Base-by-base conservation (phyloP, 2,329 filamentous ascomycete genomes). In the Nemania bipapillata region DNA sequence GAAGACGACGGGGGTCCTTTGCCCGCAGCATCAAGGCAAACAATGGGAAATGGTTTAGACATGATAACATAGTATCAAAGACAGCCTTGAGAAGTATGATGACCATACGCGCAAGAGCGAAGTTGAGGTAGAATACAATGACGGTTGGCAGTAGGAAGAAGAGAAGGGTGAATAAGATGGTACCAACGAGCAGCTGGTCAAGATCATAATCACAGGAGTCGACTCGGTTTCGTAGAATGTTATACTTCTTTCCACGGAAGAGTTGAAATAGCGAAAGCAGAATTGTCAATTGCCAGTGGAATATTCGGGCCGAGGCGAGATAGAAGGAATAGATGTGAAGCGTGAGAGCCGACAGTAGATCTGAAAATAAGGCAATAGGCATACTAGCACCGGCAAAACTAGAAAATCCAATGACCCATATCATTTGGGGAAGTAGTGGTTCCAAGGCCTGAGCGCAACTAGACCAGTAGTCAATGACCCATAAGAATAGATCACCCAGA, bases 141-240 rank as follows among this genome's bases (percentile, higher is more conserved):
- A 99, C 94, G 0, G 96, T 99, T 0, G 96, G 96, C 3, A 99
- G 85, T 17, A 99, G 86, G 79, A 98, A 99, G 82, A 97, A 97
- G 1, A 99, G 87, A 7, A 99, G 84, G 0, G 96, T 98, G 78
- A 99, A 99, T 22, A 99, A 85, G 68, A 99, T 98, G 0, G 96
- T 99, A 69, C 96, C 96, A 7, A 99, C 90, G 6, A 99, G 89
- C 3, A 99, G 88, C 81, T 99, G 96, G 78, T 99, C 96, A 26
- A 99, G 87, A 78, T 98, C 96, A 81, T 99, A 99, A 82, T 98
- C 96, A 84, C 96, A 99, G 54, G 94, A 97, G 79, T 99, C 96
- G 76, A 99, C 98, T 81, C 96, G 94, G 77, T 97, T 97, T 70
- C 96, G 92, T 24, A 99, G 87, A 17, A 99, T 91, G 74, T 99